Percentiles rank a stretch among this genome's conserved stretches.
Evolutionary conservation across 1,284 basidiomycete genomes (phyloP).

Genomic region (Leccinum angustisporum): DNA sequence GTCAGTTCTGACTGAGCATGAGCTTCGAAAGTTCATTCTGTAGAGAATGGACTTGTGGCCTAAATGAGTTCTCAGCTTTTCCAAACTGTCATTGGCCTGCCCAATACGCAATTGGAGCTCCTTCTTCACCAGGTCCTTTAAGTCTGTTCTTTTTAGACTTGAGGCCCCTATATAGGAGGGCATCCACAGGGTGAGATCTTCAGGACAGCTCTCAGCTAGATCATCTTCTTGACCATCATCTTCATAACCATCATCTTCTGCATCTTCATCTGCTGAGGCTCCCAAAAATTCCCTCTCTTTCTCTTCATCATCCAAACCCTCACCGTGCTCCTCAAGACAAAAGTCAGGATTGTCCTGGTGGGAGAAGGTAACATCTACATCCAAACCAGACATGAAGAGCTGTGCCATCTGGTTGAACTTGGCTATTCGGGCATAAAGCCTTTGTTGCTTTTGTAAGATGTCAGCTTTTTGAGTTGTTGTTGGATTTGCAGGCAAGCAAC

Average conservation of each 20-base stretch:
- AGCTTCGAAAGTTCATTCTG: not conserved
- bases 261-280: not conserved
- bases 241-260: not conserved
- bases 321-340: not conserved
- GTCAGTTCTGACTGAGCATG: not conserved
- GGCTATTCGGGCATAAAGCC: not conserved
- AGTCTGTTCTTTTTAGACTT: not conserved
- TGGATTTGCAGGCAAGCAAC: not conserved
- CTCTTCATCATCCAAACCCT: not conserved
- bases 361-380: not conserved
- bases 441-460: not conserved
- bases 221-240: not conserved
- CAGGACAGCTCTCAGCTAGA: not conserved
- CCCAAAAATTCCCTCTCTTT: not conserved
- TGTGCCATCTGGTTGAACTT: slow-evolving; percentile 6
- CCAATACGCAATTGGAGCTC: not conserved
- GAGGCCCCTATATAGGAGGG: not conserved
- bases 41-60: not conserved
- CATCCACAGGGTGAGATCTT: not conserved
- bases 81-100: not conserved
- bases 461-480: not conserved
- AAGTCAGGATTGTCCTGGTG: not conserved
- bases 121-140: not conserved
- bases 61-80: not conserved
- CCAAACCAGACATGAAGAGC: not conserved